Evolutionary conservation across 331 rosid species (phyloP).

Genomic region (Saraca asoca): DNA sequence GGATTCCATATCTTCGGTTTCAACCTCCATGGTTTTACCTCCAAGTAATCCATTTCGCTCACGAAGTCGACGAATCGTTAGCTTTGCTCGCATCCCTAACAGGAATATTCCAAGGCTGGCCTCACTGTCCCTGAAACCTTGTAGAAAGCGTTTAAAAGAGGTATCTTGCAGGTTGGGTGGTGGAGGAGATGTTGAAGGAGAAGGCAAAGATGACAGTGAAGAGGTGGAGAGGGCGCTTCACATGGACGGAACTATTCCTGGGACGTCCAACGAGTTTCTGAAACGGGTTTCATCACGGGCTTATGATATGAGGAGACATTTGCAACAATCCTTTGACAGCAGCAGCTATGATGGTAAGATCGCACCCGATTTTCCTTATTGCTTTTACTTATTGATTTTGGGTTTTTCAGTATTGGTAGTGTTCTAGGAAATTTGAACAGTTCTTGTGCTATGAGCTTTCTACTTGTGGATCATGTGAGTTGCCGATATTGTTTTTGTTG

Average conservation of each 20-base stretch:
- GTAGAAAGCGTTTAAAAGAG: constrained; percentile 29
- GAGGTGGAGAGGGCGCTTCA: constrained; percentile 80
- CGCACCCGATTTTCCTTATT: neutral
- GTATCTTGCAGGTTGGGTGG: constrained; percentile 45
- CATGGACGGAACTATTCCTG: constrained; percentile 81
- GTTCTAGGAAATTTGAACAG: neutral
- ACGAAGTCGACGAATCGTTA: constrained; percentile 33
- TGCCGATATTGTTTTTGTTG: neutral
- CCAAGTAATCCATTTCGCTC: constrained; percentile 49
- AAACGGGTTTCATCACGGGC: constrained; percentile 93
- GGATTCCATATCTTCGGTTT: constrained; percentile 88
- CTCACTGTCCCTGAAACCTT: constrained; percentile 26
- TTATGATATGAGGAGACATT: constrained; percentile 86
- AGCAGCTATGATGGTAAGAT: constrained; percentile 88
- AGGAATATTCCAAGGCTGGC: constrained; percentile 31
- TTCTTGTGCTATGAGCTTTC: neutral
- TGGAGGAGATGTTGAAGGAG: constrained; percentile 32
- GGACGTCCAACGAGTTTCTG: constrained; percentile 74
- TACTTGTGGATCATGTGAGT: neutral
- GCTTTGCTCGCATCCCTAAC: constrained; percentile 31
- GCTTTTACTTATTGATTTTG: neutral
- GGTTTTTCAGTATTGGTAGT: neutral
- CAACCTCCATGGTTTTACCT: constrained; percentile 70
- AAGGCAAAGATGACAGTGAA: constrained; percentile 40
- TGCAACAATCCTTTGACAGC: constrained; percentile 75